phyloP scores from a whole-genome alignment of 371 early-diverging fungal genomes.

The Rhizomucor miehei region DNA sequence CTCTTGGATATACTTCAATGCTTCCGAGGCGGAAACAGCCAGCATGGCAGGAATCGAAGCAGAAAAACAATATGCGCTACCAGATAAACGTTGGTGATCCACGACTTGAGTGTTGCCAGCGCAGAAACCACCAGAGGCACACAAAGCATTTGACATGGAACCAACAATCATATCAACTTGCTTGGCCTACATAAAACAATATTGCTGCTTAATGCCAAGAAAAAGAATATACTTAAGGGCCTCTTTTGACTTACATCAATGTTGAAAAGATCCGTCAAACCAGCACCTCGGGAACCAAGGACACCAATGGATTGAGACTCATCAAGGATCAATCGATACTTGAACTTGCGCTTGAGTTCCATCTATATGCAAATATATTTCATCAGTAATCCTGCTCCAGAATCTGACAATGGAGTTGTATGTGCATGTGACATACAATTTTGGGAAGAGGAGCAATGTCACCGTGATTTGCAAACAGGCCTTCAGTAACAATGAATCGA shows the following conservation, averaged over 20 bases:
- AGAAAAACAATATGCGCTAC: constrained; percentile 95
- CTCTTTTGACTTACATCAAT: constrained; percentile 51
- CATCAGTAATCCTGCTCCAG: too few species aligned
- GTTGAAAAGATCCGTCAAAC: constrained; percentile 84
- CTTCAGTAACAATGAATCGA: constrained; percentile 96
- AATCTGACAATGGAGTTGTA: too few species aligned
- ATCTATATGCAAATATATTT: constrained; percentile 29
- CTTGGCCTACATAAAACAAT: constrained; percentile 34
- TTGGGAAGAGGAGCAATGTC: constrained; percentile 87
- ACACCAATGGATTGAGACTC: constrained; percentile 95
- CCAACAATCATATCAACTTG: constrained; percentile 96
- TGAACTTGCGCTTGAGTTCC: constrained; percentile 93
- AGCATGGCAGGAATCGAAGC: constrained; percentile 98
- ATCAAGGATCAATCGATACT: constrained; percentile 97
- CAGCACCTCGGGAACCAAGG: constrained; percentile 88
- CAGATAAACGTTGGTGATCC: constrained; percentile 95
- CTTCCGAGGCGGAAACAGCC: constrained; percentile 86
- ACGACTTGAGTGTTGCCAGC: constrained; percentile 84
- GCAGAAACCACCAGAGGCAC: constrained; percentile 96
- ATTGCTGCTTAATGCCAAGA: too few species aligned
- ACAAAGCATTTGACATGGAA: constrained; percentile 83
- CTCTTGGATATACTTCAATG: constrained; percentile 64
- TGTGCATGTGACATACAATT: constrained; percentile 46
- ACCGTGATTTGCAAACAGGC: constrained; percentile 92
- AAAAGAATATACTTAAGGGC: neutral